phyloP scores from a whole-genome alignment of 1,139 yeast species.

The Diutina siamensis region DNA sequence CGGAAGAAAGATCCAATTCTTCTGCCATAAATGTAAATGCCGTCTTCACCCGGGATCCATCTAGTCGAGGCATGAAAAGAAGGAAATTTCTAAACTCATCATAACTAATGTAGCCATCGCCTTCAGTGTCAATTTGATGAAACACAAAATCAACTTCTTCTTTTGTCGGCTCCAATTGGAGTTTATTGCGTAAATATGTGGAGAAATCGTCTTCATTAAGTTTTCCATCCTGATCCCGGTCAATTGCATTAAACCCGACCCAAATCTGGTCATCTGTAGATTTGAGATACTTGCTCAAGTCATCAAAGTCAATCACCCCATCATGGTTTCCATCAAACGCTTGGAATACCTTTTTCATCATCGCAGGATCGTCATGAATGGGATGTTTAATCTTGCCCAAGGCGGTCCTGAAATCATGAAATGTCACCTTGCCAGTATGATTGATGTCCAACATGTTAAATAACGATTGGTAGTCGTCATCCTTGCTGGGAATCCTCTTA shows the following conservation, averaged over 20 bases:
- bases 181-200: constrained; percentile 42
- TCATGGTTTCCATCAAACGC: constrained; percentile 50
- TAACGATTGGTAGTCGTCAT: constrained; percentile 13
- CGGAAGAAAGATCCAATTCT: constrained; percentile 70
- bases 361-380: constrained; percentile 49
- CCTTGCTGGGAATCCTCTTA: background rate
- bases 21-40: constrained; percentile 77
- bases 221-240: constrained; percentile 66
- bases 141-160: constrained; percentile 50
- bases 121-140: constrained; percentile 44
- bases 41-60: constrained; percentile 61
- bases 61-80: constrained; percentile 66
- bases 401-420: constrained; percentile 44
- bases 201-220: constrained; percentile 57
- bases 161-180: constrained; percentile 42
- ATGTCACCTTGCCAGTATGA: constrained; percentile 44
- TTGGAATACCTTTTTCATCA: constrained; percentile 42
- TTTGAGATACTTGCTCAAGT: constrained; percentile 48
- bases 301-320: constrained; percentile 43
- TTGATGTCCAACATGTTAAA: constrained; percentile 42
- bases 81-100: constrained; percentile 82
- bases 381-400: constrained; percentile 50
- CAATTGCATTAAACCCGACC: constrained; percentile 59
- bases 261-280: constrained; percentile 61
- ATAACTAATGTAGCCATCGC: constrained; percentile 64